These are phyloP conservation scores for Knoxdaviesia capensis DNA, from an alignment of 2,329 filamentous ascomycete genomes.

Conservation along the genomic window DNA sequence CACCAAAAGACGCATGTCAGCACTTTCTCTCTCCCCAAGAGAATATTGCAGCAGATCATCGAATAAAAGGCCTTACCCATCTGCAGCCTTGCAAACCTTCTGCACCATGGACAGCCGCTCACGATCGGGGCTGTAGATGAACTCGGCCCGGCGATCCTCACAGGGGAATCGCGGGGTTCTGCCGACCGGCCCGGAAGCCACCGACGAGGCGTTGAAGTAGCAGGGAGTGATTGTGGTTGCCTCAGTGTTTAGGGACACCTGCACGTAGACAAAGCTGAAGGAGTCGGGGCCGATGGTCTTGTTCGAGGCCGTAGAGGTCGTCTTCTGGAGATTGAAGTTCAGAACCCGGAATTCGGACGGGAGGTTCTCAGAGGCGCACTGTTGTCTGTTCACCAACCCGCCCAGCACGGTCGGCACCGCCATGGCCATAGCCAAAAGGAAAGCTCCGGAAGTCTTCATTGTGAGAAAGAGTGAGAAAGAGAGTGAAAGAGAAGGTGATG, in stretches of 20 bases:
- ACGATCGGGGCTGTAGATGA: constrained; percentile 17
- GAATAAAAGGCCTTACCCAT: constrained; percentile 13
- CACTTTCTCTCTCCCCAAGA: too few species aligned
- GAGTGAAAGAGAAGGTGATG: too few species aligned
- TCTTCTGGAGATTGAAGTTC: constrained; percentile 16
- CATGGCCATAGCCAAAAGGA: too few species aligned
- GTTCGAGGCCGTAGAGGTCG: constrained; percentile 1
- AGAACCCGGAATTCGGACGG: constrained; percentile 18
- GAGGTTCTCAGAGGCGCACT: constrained; percentile 5
- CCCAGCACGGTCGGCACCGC: too few species aligned
- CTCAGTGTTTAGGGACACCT: too few species aligned
- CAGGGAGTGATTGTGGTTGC: constrained; percentile 14
- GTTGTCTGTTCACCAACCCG: too few species aligned
- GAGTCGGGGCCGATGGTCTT: constrained; percentile 13
- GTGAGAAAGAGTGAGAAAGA: too few species aligned
- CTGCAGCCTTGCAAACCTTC: constrained; percentile 17
- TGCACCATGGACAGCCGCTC: constrained; percentile 21
- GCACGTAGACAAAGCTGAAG: too few species aligned
- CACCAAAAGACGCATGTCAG: background rate
- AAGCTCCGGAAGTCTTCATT: too few species aligned
- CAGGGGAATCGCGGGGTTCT: constrained; percentile 20
- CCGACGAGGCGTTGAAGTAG: constrained; percentile 20
- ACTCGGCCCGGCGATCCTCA: constrained; percentile 18
- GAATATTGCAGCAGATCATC: background rate
- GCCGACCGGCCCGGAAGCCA: constrained; percentile 12